Evolutionary conservation across 2,329 filamentous ascomycete species (phyloP).

Genomic region (Trichoderma afroharzianum): DNA sequence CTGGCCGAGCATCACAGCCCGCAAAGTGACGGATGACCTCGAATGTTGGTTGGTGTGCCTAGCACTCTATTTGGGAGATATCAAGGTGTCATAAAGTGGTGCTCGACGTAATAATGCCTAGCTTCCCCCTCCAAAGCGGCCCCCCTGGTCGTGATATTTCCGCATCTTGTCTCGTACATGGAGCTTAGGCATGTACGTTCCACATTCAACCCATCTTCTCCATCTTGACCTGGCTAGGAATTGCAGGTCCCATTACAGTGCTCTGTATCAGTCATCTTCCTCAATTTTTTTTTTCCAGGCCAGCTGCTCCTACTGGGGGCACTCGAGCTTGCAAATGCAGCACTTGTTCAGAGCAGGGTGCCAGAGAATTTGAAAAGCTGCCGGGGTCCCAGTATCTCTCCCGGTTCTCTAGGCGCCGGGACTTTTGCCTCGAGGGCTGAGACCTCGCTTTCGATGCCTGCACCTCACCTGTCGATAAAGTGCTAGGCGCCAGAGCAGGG

Average conservation of each 20-base stretch:
- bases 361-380: neutral
- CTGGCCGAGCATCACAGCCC: neutral
- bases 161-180: conserved; percentile 4
- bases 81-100: conserved; percentile 8
- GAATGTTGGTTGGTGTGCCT: neutral
- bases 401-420: neutral
- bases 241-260: neutral
- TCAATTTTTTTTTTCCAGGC: neutral
- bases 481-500: neutral
- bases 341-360: neutral
- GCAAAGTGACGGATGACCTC: neutral
- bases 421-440: neutral
- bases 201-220: neutral
- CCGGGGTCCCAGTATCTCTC: neutral
- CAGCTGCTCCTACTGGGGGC: neutral
- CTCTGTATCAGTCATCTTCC: neutral
- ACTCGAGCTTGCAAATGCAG: neutral
- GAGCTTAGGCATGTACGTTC: neutral
- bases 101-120: conserved; percentile 6
- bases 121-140: neutral
- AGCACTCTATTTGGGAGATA: neutral
- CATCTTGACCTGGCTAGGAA: neutral
- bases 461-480: neutral
- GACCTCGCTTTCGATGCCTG: neutral
- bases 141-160: conserved; percentile 9